Evolutionary conservation across 1,139 yeast genomes (phyloP), one percentile per base, ranked within the genome.

Genomic region (Suhomyces choctaworum): DNA sequence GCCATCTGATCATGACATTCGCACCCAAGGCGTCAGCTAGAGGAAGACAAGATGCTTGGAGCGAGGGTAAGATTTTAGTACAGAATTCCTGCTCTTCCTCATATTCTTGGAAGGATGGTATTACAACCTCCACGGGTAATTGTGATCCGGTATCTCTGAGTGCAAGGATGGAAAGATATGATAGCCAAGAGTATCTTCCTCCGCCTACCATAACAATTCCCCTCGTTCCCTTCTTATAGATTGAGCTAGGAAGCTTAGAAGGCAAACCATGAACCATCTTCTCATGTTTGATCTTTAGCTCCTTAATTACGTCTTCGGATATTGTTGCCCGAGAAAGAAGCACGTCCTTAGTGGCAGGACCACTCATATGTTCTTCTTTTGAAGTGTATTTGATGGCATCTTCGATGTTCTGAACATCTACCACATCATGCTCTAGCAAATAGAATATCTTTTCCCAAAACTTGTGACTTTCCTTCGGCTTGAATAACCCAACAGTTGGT

Each of bases 181-280:
- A 53, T 7, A 67, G 46, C 73, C 73, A 67, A 8, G 70, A 60
- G 31, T 58, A 67, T 31, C 52, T 51, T 4, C 58, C 62, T 3
- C 73, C 73, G 2, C 73, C 73, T 19, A 67, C 62, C 28, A 66
- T 37, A 2, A 65, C 72, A 2, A 64, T 51, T 22, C 73, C 73
- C 26, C 40, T 53, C 1, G 64, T 47, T 7, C 49, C 57, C 25
- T 51, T 42, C 13, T 48, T 52, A 41, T 56, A 66, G 2, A 62
- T 54, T 0, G 57, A 28, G 5, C 43, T 44, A 2, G 60, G 48
- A n/a, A 64, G 41, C 19, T 48, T 44, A 4, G 40, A 36, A 0
- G 72, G 71, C 16, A 67, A 45, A 16, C 48, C 45, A 5, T 42
- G 31, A 22, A 60, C 42, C 2, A 64, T 49, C 4, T 44, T 38